Conservation (phyloP, 2,329 filamentous ascomycete genomes). For the Diaporthe citriasiana region DNA sequence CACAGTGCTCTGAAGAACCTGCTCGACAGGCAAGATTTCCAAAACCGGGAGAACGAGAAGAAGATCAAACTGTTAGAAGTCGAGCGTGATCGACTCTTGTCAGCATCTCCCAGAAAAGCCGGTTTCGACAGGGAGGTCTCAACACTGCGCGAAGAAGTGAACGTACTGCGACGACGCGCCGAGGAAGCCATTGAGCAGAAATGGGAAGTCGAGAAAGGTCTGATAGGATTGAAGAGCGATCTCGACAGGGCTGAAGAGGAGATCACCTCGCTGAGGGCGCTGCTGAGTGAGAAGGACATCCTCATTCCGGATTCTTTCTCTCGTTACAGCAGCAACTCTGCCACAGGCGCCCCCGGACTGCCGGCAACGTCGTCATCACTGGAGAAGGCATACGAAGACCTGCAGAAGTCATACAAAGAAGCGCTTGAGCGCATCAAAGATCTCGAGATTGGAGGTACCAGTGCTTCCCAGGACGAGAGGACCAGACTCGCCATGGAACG, state of each 20-base stretch:
- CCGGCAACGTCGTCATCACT: conserved; percentile 79
- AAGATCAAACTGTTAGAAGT: conserved; percentile 81
- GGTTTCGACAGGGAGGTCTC: conserved; percentile 89
- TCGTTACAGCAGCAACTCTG: conserved; percentile 53
- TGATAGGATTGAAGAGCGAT: conserved; percentile 93
- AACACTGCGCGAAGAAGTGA: conserved; percentile 86
- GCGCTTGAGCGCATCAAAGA: conserved; percentile 76
- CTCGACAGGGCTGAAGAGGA: conserved; percentile 95
- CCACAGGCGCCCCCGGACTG: conserved; percentile 56
- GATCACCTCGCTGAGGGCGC: conserved; percentile 82
- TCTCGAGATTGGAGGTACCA: conserved; percentile 65
- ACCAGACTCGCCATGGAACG: conserved; percentile 74
- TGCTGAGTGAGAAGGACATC: conserved; percentile 88
- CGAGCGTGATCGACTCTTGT: conserved; percentile 81
- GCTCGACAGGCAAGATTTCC: conserved; percentile 86
- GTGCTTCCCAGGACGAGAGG: conserved; percentile 64
- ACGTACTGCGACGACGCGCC: conserved; percentile 84
- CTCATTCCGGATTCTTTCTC: conserved; percentile 74
- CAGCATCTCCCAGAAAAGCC: conserved; percentile 77
- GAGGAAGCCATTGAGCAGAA: conserved; percentile 97
- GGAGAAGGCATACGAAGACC: conserved; percentile 79
- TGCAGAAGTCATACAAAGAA: conserved; percentile 79
- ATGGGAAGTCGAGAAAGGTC: conserved; percentile 93
- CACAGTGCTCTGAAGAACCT: conserved; percentile 89
- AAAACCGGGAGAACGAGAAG: conserved; percentile 87